phyloP scores from a whole-genome alignment of 1,284 basidiomycete species.

The Volvariella surrecta region DNA sequence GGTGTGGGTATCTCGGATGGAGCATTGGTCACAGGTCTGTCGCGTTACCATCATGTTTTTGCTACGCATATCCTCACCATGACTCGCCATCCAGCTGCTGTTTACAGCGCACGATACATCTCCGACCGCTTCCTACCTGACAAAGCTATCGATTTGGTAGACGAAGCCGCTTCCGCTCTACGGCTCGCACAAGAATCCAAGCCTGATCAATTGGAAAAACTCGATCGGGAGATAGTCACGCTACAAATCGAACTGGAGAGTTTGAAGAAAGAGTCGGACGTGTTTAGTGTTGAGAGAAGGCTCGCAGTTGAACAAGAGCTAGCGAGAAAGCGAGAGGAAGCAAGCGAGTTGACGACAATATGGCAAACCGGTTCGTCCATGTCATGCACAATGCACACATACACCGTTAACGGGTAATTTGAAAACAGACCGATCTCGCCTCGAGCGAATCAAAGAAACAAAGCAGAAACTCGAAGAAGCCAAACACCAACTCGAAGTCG shows the following conservation, averaged over 20 bases:
- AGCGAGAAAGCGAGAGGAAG: constrained; percentile 50
- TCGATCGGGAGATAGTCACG: constrained; percentile 81
- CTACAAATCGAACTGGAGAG: constrained; percentile 89
- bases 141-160: constrained; percentile 86
- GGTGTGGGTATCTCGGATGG: constrained; percentile 87
- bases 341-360: constrained; percentile 50
- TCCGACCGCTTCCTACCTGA: constrained; percentile 85
- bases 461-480: constrained; percentile 81
- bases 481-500: constrained; percentile 81
- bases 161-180: constrained; percentile 85
- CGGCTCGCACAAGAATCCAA: constrained; percentile 88
- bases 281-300: constrained; percentile 70
- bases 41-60: background rate
- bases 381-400: background rate
- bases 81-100: constrained; percentile 44
- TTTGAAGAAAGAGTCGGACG: constrained; percentile 82
- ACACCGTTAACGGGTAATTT: too few relatives aligned
- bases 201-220: constrained; percentile 77
- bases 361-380: constrained; percentile 62
- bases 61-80: background rate
- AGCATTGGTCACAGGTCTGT: constrained; percentile 73
- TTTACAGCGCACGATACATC: constrained; percentile 78
- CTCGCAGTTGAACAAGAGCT: constrained; percentile 61
- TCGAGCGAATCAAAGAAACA: constrained; percentile 71
- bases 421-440: constrained; percentile 63